Base-by-base conservation (phyloP, 306 rosid genomes). In the Prunus mira region DNA sequence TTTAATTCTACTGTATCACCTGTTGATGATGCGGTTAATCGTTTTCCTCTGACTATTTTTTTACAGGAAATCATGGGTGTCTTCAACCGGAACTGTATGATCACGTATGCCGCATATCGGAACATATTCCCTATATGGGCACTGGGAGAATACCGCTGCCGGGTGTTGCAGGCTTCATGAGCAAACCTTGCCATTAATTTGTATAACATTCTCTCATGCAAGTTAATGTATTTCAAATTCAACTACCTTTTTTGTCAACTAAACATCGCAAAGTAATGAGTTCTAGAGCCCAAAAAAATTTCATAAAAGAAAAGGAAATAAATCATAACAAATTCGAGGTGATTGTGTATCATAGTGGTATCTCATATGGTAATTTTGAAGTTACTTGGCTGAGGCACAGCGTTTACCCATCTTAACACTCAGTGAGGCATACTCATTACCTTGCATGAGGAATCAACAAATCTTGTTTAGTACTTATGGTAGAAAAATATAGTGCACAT, bases 81-180 rank as follows among this genome's bases (percentile, higher is more conserved):
- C 60, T 92, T 92, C 93, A 92, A 92, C 69, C 78, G 76, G 82
- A 92, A 92, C 64, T 90, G 97, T 70, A 92, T 92, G 97, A 90
- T 92, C 79, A 78, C 91, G 19, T 92, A 92, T 11, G 82, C 97
- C 17, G 88, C 97, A 19, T 92, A 92, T 88, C 81, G 97, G 81
- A 90, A 87, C 82, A 88, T 90, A 78, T 92, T 92, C 84, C 97
- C 97, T 18, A 87, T 92, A 27, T 92, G 97, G 97, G 97, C 97
- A 0, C 80, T 92, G 85, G 97, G 96, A 69, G 97, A 92, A 50
- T 92, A 90, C 77, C 84, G 74, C 47, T 22, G 63, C 22, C 87
- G 69, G 72, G 92, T 90, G 55, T 78, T 88, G 81, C 81, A 77
- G 85, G 75, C 69, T 34, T 49, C 65, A 18, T 73, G 68, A 73